Evolutionary conservation across 2,329 filamentous ascomycete species (phyloP), one percentile per base, ranked within the genome.

Genomic region (Phyllosticta citrichinensis): DNA sequence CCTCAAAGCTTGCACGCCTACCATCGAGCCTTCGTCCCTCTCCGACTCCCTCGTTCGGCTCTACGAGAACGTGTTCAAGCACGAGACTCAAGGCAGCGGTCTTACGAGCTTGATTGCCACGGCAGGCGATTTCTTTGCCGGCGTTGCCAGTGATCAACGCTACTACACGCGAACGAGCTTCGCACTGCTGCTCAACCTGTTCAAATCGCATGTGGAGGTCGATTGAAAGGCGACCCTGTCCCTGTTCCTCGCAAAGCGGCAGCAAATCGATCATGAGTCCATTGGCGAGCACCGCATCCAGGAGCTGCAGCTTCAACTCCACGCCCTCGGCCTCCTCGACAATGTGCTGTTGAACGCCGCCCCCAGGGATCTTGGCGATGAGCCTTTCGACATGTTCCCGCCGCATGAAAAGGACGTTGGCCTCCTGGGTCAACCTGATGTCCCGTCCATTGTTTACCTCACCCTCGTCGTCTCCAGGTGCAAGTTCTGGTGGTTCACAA

Each of bases 141-240:
- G 50, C 5, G 22, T 47, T 19, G 22, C 51, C 22, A 35, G 27
- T 11, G 57, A 60, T 25, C 52, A 35, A 12, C 51, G 52, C 4
- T 55, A 54, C 40, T 55, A 60, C 53, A 55, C 19, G 50, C n/a
- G 57, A 24, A 54, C 25, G 17, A 55, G 52, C 24, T 52, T 60
- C n/a, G 25, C 35, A 5, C 30, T 54, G 19, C n/a, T 60, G 5
- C 12, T 55, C 8, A 2, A 12, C 5, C 12, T 30, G 14, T 27
- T 55, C 19, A 60, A 55, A 22, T 35, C 19, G 17, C 20, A 51
- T 47, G 53, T 60, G 3, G 19, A 60, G 9, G 53, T 52, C 1
- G 57, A 60, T 4, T 60, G 52, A 51, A 24, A 55, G 2, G 3
- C 8, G 9, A 35, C 27, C 11, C 33, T 35, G 6, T 25, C 11